Evolutionary conservation across 768 basidiomycete genomes (phyloP), one percentile per base, ranked within the genome.

Genomic region (Lactarius sanguifluus): DNA sequence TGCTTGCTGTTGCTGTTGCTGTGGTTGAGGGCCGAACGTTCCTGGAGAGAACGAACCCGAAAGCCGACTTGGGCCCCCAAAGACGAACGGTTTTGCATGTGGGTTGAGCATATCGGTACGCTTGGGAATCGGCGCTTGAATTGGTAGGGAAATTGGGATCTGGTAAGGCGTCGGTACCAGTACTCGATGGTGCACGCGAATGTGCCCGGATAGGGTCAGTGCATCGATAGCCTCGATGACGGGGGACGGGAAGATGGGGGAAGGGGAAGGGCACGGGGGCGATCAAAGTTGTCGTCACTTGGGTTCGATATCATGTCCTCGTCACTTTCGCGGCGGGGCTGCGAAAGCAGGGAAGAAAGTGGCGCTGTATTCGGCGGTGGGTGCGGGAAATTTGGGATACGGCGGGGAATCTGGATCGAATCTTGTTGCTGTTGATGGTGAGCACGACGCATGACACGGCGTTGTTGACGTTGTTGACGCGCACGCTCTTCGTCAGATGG

Each of bases 401-500:
- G 83, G 59, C 91, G 84, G 9, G 90, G 91, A 62, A 82, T 81
- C 74, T 90, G 88, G 1, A 81, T 73, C 64, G 62, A 28, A 2
- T 67, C 57, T 38, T 60, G 62, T 32, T 62, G 66, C 5, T 83
- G 83, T 20, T 79, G 82, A 13, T 75, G 71, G 77, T 78, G 68
- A 72, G 76, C 70, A 23, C 85, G 84, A 41, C 84, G 84, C 64
- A 85, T 73, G 64, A 84, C 75, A 45, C 89, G 86, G 55, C 88
- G 85, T 52, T 88, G 85, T 55, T 84, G 76, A 36, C 90, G 85
- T 36, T 82, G 77, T 68, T 86, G 86, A 25, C 91, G 85, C 4
- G 89, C 91, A 34, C 88, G 84, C 73, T 94, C 92, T 76, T 94
- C 92, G 72, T 94, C 92, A 30, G 92, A 94, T 20, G 92, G 92